Conservation (phyloP, 768 basidiomycete genomes). For the Boletus vermiculosoides region DNA sequence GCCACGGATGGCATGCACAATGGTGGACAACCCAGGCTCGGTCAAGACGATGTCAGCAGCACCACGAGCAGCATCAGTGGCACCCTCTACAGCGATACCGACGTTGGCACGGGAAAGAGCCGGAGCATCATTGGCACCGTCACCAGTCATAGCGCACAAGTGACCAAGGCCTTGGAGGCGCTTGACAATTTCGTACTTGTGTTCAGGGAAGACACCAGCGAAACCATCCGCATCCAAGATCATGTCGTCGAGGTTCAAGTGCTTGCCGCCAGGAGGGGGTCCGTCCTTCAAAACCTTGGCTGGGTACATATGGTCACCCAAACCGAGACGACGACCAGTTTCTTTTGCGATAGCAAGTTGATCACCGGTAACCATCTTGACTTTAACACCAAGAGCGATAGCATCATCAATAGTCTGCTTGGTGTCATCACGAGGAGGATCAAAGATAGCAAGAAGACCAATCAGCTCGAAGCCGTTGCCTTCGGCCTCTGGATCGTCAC, state of each 20-base stretch:
- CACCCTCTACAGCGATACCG: conserved; percentile 99
- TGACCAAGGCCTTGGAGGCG: conserved; percentile 95
- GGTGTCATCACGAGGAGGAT: conserved; percentile 96
- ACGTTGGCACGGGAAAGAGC: conserved; percentile 98
- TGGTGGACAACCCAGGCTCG: conserved; percentile 98
- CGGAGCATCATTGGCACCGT: conserved; percentile 98
- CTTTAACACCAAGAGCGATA: conserved; percentile 90
- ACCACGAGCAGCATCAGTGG: conserved; percentile 97
- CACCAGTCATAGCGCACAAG: conserved; percentile 98
- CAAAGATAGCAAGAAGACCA: conserved; percentile 96
- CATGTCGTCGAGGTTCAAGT: conserved; percentile 90
- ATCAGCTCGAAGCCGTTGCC: conserved; percentile 98
- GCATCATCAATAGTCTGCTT: conserved; percentile 99
- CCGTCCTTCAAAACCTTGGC: conserved; percentile 99
- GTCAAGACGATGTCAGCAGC: conserved; percentile 98
- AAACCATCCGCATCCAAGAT: conserved; percentile 99
- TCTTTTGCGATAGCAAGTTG: conserved; percentile 99
- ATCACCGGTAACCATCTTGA: conserved; percentile 99
- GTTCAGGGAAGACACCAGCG: conserved; percentile 98
- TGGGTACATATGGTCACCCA: conserved; percentile 99
- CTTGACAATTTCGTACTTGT: conserved; percentile 99
- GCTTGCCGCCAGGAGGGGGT: conserved; percentile 82
- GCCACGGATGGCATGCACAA: conserved; percentile 97
- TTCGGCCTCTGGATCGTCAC: conserved; percentile 77
- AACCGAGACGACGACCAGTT: conserved; percentile 94